Evolutionary conservation across 75 land plant species (phyloP).

Genomic region (Isoetes taiwanensis): DNA sequence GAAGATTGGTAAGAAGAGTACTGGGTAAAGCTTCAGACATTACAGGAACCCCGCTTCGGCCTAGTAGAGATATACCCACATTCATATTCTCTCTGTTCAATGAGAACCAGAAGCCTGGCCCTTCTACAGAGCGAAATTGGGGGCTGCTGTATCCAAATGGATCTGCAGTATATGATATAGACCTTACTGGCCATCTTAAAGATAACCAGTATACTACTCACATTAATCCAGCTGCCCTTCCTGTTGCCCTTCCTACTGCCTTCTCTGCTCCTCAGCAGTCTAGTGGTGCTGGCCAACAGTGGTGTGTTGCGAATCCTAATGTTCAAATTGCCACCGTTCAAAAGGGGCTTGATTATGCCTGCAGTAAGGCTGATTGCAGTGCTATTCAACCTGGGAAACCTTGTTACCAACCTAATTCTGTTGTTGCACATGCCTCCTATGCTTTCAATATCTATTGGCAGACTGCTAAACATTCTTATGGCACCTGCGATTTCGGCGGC

Average conservation of each 20-base stretch:
- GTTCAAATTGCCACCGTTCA: background rate
- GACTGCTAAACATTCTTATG: background rate
- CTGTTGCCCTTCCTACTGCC: no score
- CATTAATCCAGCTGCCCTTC: no score
- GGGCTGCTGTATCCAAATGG: conserved; percentile 68
- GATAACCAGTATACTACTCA: no score
- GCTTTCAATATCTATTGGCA: background rate
- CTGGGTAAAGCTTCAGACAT: conserved; percentile 30
- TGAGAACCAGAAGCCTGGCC: conserved; percentile 81
- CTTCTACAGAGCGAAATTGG: conserved; percentile 77
- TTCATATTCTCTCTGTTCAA: conserved; percentile 68
- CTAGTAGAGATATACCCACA: conserved; percentile 34
- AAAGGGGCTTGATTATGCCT: background rate
- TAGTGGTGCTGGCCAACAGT: no score
- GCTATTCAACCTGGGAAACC: background rate
- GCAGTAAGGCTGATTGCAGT: background rate
- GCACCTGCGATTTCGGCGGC: background rate
- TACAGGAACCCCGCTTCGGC: conserved; percentile 62
- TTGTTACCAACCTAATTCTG: background rate
- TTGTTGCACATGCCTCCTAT: background rate
- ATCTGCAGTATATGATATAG: conserved; percentile 39
- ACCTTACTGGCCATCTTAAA: conserved; percentile 42
- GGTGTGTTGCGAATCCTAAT: conserved; percentile 2
- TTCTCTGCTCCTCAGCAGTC: no score
- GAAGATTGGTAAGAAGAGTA: conserved; percentile 38